A percentile compares a stretch with the other conserved stretches of the same genome.
Conservation (phyloP, 768 basidiomycete genomes). For the Phanerochaete sordida region DNA sequence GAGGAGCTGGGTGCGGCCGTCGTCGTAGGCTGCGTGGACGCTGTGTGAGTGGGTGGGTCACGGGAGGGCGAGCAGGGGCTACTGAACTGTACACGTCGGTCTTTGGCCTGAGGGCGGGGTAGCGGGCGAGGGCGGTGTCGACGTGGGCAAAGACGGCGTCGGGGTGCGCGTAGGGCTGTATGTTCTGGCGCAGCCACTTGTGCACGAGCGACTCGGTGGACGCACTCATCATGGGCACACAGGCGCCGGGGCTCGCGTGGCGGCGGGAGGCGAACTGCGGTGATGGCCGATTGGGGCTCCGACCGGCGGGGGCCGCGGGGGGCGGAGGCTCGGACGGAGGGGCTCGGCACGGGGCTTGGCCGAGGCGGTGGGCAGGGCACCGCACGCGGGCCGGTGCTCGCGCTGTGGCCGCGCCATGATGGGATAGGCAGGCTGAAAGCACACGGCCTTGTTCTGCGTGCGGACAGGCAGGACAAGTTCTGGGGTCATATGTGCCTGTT, state of each 20-base stretch:
- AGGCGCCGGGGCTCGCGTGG: neutral
- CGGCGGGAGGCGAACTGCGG: neutral
- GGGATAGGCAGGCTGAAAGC: no score
- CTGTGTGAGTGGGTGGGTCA: constrained; percentile 15
- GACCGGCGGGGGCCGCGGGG: neutral
- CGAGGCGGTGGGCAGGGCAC: neutral
- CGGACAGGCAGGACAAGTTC: constrained; percentile 3
- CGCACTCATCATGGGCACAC: constrained; percentile 23
- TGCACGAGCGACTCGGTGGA: constrained; percentile 32
- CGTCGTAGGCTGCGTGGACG: constrained; percentile 77
- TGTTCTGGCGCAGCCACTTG: constrained; percentile 66
- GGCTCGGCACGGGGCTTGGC: neutral
- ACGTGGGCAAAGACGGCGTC: constrained; percentile 64
- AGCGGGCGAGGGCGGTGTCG: constrained; percentile 51
- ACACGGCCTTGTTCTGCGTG: no score
- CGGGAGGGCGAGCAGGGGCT: constrained; percentile 7
- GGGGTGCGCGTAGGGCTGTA: constrained; percentile 48
- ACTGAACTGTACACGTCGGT: constrained; percentile 74
- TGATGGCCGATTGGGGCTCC: neutral
- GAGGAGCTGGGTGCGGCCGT: constrained; percentile 88
- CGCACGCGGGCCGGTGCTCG: neutral
- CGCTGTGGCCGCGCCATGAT: neutral
- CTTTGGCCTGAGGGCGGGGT: constrained; percentile 64
- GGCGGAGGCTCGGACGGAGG: neutral
- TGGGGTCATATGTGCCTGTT: constrained; percentile 16